These are phyloP conservation scores for Nigrospora sphaerica DNA, from an alignment of 2,329 filamentous ascomycete species.

Conservation along the genomic window DNA sequence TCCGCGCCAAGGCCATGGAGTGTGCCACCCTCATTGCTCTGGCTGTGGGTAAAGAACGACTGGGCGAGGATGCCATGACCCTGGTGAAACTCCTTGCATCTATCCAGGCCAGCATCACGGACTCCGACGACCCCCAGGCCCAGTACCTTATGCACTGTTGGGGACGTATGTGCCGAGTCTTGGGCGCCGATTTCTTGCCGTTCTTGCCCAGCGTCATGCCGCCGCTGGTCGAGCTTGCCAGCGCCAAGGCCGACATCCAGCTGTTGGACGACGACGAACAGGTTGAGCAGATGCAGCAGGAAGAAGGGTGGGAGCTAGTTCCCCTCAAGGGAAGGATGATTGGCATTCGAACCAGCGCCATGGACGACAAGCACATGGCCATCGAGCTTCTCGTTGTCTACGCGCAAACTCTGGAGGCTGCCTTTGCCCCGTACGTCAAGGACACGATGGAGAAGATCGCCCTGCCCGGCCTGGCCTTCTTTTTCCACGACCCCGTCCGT, in stretches of 20 bases:
- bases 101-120: slow-evolving; percentile 81
- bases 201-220: slow-evolving; percentile 93
- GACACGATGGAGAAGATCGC: slow-evolving; percentile 97
- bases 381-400: slow-evolving; percentile 98
- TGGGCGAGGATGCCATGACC: slow-evolving; percentile 79
- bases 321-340: slow-evolving; percentile 97
- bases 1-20: slow-evolving; percentile 98
- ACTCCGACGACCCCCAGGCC: slow-evolving; percentile 89
- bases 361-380: slow-evolving; percentile 99
- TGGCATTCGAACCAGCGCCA: slow-evolving; percentile 90
- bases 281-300: slow-evolving; percentile 84
- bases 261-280: slow-evolving; percentile 92
- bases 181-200: slow-evolving; percentile 83
- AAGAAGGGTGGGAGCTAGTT: slow-evolving; percentile 96
- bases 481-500: slow-evolving; percentile 97
- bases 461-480: slow-evolving; percentile 88
- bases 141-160: slow-evolving; percentile 98
- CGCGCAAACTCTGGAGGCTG: slow-evolving; percentile 86
- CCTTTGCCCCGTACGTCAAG: slow-evolving; percentile 85
- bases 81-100: slow-evolving; percentile 81
- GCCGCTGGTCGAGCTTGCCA: slow-evolving; percentile 81
- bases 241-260: slow-evolving; percentile 95
- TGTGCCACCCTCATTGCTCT: slow-evolving; percentile 94
- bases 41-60: slow-evolving; percentile 87
- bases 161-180: slow-evolving; percentile 96